These are phyloP conservation scores for Lachancea fermentati DNA, from an alignment of 805 yeast species.

Conservation along the genomic window DNA sequence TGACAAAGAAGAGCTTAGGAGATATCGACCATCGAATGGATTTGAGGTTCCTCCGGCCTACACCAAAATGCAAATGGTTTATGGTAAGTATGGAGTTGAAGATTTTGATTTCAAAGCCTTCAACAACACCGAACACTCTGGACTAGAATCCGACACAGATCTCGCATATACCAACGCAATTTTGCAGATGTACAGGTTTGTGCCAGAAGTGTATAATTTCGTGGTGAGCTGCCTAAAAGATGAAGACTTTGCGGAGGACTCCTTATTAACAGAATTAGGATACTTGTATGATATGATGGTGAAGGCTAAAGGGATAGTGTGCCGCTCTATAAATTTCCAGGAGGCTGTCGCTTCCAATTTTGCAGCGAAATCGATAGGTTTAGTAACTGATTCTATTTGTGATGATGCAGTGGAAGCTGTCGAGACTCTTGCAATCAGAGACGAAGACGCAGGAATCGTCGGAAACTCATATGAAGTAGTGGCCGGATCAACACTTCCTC, in stretches of 20 bases:
- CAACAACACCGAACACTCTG: slow-evolving; percentile 69
- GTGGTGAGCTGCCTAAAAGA: slow-evolving; percentile 51
- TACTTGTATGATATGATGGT: slow-evolving; percentile 87
- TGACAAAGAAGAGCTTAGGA: slow-evolving; percentile 19
- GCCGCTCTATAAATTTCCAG: slow-evolving; percentile 77
- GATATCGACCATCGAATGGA: slow-evolving; percentile 29
- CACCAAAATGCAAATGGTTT: slow-evolving; percentile 66
- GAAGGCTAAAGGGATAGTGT: slow-evolving; percentile 72
- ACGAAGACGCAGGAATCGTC: neutral
- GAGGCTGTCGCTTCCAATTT: slow-evolving; percentile 42
- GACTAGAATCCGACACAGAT: slow-evolving; percentile 83
- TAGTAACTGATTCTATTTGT: slow-evolving; percentile 7
- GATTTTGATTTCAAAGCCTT: slow-evolving; percentile 89
- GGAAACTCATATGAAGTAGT: too few species aligned
- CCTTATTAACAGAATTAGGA: slow-evolving; percentile 76
- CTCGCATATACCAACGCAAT: slow-evolving; percentile 74
- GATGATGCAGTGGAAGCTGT: neutral
- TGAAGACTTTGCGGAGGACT: slow-evolving; percentile 42
- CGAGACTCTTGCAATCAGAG: slow-evolving; percentile 1
- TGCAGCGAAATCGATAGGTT: slow-evolving; percentile 5
- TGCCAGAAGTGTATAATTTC: slow-evolving; percentile 65
- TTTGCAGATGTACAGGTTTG: slow-evolving; percentile 73
- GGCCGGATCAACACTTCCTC: slow-evolving; percentile 8
- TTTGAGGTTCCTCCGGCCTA: slow-evolving; percentile 65
- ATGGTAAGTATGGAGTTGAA: slow-evolving; percentile 86